Conservation (phyloP, 345 rosid species). For the Eucalyptus rudis region DNA sequence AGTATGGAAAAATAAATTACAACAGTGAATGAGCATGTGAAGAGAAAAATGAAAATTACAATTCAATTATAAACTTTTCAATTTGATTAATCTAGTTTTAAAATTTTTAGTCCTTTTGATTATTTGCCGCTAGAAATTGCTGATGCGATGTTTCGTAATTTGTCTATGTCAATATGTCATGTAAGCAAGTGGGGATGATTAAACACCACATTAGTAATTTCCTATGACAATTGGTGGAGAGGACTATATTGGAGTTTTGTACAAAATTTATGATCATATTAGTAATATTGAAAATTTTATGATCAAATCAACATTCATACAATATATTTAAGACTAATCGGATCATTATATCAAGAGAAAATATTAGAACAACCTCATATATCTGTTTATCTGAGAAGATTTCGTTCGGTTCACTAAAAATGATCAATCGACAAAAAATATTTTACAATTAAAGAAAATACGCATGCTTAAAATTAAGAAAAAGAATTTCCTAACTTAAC, state of each 20-base stretch:
- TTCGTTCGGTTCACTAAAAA: too few species aligned
- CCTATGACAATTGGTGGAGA: accelerated
- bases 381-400: too few species aligned
- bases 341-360: background rate
- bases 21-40: background rate
- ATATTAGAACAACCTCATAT: background rate
- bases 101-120: too few species aligned
- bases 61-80: background rate
- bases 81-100: background rate
- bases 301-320: accelerated
- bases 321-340: background rate
- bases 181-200: background rate
- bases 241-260: background rate
- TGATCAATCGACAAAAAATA: too few species aligned
- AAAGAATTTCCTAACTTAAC: too few species aligned
- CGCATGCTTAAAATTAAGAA: too few species aligned
- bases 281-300: background rate
- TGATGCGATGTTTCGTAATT: background rate
- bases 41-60: background rate
- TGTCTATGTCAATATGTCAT: accelerated
- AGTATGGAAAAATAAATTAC: background rate
- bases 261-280: background rate
- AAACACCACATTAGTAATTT: background rate
- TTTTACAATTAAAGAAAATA: too few species aligned
- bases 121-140: background rate